Base-by-base conservation (phyloP, 306 rosid species). In the Canavalia ensiformis region DNA sequence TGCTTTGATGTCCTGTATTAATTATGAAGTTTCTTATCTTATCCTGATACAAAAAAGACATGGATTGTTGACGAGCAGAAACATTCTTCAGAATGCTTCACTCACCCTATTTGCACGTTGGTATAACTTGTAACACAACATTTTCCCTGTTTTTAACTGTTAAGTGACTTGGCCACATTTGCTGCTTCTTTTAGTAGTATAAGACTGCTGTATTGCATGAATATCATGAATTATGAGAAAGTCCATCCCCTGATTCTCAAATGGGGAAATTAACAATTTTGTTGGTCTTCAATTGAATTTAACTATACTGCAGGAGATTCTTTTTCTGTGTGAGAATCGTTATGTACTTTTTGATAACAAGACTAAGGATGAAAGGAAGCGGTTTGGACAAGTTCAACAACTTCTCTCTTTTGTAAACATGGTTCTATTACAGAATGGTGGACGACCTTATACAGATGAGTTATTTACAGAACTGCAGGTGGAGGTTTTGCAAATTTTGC, bases 41-140 rank as follows among this genome's bases (percentile, higher is more conserved):
- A 46, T 59, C 28, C 1, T 35, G 25, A 58, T 56, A 18, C 29
- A 18, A 52, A 57, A 59, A 56, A 29, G 13, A 8, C 29, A 12
- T 35, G 25, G 45, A 50, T 62, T 50, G 65, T 18, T 10, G 65
- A 74, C 69, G 25, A 1, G 56, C 29, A 35, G 9, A 57, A 18
- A 18, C 25, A 47, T 34, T 75, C 76, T 67, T 58, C 13, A 35
- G 56, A 82, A 49, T 76, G 67, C 57, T 41, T 50, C 64, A 65
- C 80, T 28, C 54, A 34, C 65, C 56, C 30, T 30, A 39, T 56
- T 76, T 68, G 30, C 18, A 47, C 39, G 41, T 68, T 82, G 52
- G 41, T 35, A 28, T 50, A 50, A 50, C 13, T 72, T 41, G 52
- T 31, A 51, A 46, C 13, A 72, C 28, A 62, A 28, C 52, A 74